Conservation (phyloP, 176 grass and related monocot species). For the Avena insularis region DNA sequence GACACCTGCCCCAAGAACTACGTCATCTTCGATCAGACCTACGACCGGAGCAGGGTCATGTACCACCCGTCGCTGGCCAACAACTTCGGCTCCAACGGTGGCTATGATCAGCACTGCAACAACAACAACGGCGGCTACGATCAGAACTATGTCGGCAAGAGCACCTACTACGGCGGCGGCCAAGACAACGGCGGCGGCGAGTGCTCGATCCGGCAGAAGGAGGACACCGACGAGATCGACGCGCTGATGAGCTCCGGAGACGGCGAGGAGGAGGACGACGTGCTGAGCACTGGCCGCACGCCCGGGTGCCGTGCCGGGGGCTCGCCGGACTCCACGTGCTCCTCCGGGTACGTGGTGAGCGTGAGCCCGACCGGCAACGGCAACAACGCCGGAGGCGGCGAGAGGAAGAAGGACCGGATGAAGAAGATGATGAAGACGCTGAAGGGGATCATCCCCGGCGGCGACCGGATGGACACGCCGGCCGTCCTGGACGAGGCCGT, state of each 20-base stretch:
- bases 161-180: conserved; percentile 41
- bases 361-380: not conserved
- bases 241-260: conserved; percentile 91
- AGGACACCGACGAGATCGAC: conserved; percentile 90
- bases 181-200: conserved; percentile 30
- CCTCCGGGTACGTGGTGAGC: conserved; percentile 57
- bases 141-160: conserved; percentile 49
- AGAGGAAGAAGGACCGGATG: conserved; percentile 71
- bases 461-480: conserved; percentile 77
- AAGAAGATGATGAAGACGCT: conserved; percentile 91
- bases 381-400: not conserved
- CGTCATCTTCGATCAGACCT: conserved; percentile 96
- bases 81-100: conserved; percentile 59
- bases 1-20: conserved; percentile 95
- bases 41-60: conserved; percentile 82
- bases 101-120: conserved; percentile 27
- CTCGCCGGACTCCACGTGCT: conserved; percentile 87
- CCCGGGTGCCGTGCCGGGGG: conserved; percentile 56
- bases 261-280: conserved; percentile 77
- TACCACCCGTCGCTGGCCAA: conserved; percentile 87
- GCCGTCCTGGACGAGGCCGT: conserved; percentile 83
- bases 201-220: conserved; percentile 61
- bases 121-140: conserved; percentile 27
- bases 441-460: conserved; percentile 80
- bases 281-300: conserved; percentile 82